These are phyloP conservation scores for Agaricus bisporus DNA, from an alignment of 768 basidiomycete genomes.

Conservation along the genomic window DNA sequence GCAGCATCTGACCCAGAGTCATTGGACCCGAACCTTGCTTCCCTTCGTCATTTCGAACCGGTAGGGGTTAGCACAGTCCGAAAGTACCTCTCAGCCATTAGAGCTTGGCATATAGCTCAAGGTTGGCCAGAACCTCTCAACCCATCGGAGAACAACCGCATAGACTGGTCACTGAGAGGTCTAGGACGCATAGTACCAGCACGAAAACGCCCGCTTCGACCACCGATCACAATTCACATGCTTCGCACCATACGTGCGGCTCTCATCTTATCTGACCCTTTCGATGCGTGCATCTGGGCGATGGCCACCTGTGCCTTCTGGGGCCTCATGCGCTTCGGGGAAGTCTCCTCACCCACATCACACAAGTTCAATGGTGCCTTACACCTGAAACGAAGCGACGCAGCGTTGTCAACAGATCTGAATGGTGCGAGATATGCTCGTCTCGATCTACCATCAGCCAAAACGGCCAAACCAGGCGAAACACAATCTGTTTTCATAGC, in stretches of 20 bases:
- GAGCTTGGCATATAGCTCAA: conserved; percentile 33
- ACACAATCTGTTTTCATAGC: conserved; percentile 23
- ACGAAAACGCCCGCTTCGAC: conserved; percentile 18
- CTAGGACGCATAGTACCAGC: conserved; percentile 13
- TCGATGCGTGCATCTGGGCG: conserved; percentile 36
- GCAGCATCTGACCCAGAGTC: conserved; percentile 23
- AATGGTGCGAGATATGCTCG: too few relatives aligned
- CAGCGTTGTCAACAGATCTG: too few relatives aligned
- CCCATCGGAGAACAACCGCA: conserved; percentile 11
- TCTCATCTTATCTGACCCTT: conserved; percentile 22
- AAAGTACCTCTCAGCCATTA: conserved; percentile 30
- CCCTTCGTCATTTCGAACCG: conserved; percentile 22
- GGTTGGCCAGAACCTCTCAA: conserved; percentile 29
- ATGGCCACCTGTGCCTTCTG: conserved; percentile 30
- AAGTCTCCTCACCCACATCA: conserved; percentile 22
- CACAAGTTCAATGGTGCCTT: conserved; percentile 13
- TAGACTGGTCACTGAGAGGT: conserved; percentile 22
- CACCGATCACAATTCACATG: conserved; percentile 29
- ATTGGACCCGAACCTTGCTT: conserved; percentile 1
- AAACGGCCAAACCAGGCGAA: conserved; percentile 18
- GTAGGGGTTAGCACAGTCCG: conserved; percentile 16
- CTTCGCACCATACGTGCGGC: conserved; percentile 22
- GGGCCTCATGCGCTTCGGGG: conserved; percentile 32
- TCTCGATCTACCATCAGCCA: conserved; percentile 9
- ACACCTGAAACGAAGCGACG: conserved; percentile 20